A percentile compares a stretch with the other conserved stretches of the same genome.
Conservation (phyloP, 2,329 filamentous ascomycete genomes). For the Ophiostoma sp. region DNA sequence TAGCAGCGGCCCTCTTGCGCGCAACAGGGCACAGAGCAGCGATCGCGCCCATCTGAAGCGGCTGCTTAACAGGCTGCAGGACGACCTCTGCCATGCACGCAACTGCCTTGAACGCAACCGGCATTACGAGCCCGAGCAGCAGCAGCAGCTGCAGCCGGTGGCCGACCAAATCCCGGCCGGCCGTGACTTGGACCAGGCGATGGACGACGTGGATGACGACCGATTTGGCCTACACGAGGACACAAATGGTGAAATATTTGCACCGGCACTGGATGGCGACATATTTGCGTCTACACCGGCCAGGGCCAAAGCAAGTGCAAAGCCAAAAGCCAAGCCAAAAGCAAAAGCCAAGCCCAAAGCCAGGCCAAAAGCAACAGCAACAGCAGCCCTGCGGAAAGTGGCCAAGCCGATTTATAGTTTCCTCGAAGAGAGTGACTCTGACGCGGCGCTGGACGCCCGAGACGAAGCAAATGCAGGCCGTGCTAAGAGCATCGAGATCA, state of each 20-base stretch:
- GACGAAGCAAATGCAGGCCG: background rate
- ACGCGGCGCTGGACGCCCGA: no score
- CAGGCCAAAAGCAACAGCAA: background rate
- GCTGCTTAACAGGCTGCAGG: constrained; percentile 23
- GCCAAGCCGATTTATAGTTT: background rate
- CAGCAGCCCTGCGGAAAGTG: background rate
- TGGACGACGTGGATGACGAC: background rate
- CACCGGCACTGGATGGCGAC: no score
- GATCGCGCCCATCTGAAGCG: constrained; percentile 19
- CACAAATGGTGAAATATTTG: no score
- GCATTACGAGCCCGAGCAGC: background rate
- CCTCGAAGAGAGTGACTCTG: no score
- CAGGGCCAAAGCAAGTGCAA: no score
- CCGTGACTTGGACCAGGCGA: background rate
- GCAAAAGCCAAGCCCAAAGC: background rate
- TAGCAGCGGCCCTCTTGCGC: background rate
- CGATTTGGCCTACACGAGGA: no score
- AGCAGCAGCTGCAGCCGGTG: background rate
- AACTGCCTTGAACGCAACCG: constrained; percentile 4
- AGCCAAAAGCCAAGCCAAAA: background rate
- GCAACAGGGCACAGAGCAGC: background rate
- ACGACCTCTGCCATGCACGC: constrained; percentile 20
- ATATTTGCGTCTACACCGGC: no score
- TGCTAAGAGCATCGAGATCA: background rate
- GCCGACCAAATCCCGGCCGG: background rate